Evolutionary conservation across 1,284 basidiomycete genomes (phyloP), one percentile per base, ranked within the genome.

Genomic region (Mycena sp.): DNA sequence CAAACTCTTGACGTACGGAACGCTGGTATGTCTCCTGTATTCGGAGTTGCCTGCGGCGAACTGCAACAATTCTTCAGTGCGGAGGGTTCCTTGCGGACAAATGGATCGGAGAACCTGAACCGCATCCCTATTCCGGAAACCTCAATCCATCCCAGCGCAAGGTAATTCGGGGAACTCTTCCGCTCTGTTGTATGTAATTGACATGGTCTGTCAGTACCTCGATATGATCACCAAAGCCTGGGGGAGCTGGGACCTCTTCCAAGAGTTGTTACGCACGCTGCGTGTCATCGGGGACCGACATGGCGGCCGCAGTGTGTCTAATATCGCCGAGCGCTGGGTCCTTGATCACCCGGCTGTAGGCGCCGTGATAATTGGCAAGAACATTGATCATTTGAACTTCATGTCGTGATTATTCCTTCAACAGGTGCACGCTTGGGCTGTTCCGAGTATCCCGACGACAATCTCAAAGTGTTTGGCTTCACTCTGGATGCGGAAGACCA

Each of bases 101-200:
- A 65, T 94, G 91, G 90, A 80, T 94, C 16, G 80, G 82, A 53
- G 73, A 82, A 64, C 81, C 86, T 7, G 87, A 91, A 69, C 92
- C 92, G 4, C 90, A 93, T 77, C 78, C 84, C 6, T 94, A 94
- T 69, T 80, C 84, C 12, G 84, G 84, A 25, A 75, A 75, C 59
- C 76, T 87, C 68, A 93, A 91, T 0, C 92, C 92, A 3, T 93
- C 92, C 2, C 91, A 93, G 73, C 82, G 92, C 69, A 94, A 94
- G 85, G 92, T 87, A 26, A 23, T 12, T 38, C 44, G 29, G 32
- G 14, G 7, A 35, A 4, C 28, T 23, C 54, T 10, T 37, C 14
- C 21, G 17, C 14, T n/a, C 28, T 44, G 32, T 43, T 26, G 12
- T 23, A 43, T 37, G 48, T 26, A 55, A 21, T 32, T 41, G 4